phyloP scores from a whole-genome alignment of 2,329 filamentous ascomycete species.

The Phialophora macrospora region DNA sequence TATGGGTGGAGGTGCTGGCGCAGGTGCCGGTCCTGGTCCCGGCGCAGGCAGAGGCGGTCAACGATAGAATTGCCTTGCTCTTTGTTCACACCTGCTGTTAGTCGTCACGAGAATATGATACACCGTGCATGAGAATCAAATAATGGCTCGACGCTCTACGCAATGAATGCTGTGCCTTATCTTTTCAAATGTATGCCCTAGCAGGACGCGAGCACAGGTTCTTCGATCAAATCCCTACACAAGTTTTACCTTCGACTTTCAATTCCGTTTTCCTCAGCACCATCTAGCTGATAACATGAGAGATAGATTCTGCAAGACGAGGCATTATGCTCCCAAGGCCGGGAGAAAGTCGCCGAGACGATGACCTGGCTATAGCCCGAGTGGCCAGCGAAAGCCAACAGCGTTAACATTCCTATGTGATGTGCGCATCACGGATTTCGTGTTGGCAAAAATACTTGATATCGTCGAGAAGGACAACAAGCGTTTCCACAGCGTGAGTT shows the following conservation, averaged over 20 bases:
- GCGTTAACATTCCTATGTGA: slow-evolving; percentile 24
- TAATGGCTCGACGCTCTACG: neutral
- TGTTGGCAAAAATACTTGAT: neutral
- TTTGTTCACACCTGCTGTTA: slow-evolving; percentile 6
- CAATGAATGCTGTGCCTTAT: neutral
- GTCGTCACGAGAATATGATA: slow-evolving; percentile 31
- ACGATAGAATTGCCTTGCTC: slow-evolving; percentile 12
- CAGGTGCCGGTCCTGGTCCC: slow-evolving; percentile 42
- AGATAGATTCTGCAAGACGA: slow-evolving; percentile 25
- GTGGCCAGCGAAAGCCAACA: slow-evolving; percentile 17
- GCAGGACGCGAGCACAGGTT: neutral
- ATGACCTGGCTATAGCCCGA: slow-evolving; percentile 24
- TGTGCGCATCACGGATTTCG: slow-evolving; percentile 2
- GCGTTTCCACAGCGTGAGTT: neutral
- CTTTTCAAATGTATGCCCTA: neutral
- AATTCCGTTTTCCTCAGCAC: neutral
- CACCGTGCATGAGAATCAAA: slow-evolving; percentile 6
- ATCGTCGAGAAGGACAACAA: neutral
- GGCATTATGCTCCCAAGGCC: slow-evolving; percentile 21
- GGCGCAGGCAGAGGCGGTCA: slow-evolving; percentile 33
- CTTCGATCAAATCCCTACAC: neutral
- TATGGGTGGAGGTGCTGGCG: slow-evolving; percentile 63
- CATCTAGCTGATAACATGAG: neutral
- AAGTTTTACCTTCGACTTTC: neutral
- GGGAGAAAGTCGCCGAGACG: slow-evolving; percentile 19